Base-by-base conservation (phyloP, 345 rosid genomes). In the Salix caprea region DNA sequence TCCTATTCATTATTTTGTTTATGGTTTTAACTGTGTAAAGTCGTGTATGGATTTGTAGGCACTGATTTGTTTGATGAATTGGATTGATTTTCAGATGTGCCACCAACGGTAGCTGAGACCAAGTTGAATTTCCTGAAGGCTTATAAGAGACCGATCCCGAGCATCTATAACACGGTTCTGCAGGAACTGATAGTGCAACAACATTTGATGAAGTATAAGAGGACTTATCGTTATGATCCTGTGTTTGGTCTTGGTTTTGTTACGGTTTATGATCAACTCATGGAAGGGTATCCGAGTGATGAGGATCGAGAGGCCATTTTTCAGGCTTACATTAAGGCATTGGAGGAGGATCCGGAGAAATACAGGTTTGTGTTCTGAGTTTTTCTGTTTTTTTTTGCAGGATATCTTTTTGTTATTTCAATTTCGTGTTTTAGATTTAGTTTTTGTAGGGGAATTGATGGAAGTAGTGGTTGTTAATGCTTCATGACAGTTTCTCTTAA, bases 181-280 rank as follows among this genome's bases (percentile, higher is more conserved):
- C 99, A 91, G 84, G 99, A 96, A 84, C 79, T 96, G 82, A 88
- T 93, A 28, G 99, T 96, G 68, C 99, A 92, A 87, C 99, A 96
- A 70, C 99, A 96, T 85, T 84, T 96, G 92, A 84, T 87, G 90
- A 90, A 89, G 79, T 96, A 93, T 84, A 96, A 96, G 90, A 91
- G 70, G 86, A 89, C 88, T 28, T 92, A 89, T 71, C 87, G 83
- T 10, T 96, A 96, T 68, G 99, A 96, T 50, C 88, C 97, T 1
- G 91, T 96, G 44, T 96, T 96, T 70, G 98, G 98, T 39, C 99
- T 96, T 62, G 99, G 99, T 70, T 91, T 93, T 65, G 99, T 96
- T 67, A 96, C 99, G 39, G 94, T 96, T 5, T 96, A 86, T 72
- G 96, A 96, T 87, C 94, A 91, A 80, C 97, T 96, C 86, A 96